These are phyloP conservation scores for Cucurbita argyrosperma DNA, from an alignment of 306 rosid species.

Conservation along the genomic window DNA sequence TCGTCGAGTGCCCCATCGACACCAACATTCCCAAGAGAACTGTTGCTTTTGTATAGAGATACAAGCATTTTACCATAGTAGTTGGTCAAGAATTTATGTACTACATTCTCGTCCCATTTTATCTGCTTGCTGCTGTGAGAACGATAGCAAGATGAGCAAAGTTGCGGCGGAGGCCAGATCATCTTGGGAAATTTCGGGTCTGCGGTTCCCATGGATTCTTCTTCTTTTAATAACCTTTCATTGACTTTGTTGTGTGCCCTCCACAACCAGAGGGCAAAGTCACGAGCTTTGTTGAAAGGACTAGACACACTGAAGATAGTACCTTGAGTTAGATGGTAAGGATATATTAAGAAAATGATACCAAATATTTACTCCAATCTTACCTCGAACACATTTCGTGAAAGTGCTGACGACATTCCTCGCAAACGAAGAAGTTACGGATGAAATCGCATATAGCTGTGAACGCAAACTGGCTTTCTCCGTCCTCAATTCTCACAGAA, in stretches of 20 bases:
- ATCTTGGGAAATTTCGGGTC: conserved; percentile 91
- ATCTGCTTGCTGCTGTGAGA: conserved; percentile 24
- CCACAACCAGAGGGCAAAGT: conserved; percentile 88
- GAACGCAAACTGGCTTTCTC: conserved; percentile 80
- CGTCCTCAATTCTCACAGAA: conserved; percentile 74
- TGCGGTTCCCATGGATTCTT: conserved; percentile 46
- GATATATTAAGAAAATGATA: conserved; percentile 5
- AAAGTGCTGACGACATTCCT: conserved; percentile 92
- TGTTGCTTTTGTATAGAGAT: conserved; percentile 46
- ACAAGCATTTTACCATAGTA: conserved; percentile 48
- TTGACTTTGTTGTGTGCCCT: conserved; percentile 67
- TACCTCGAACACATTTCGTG: conserved; percentile 78
- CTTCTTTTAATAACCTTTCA: conserved; percentile 62
- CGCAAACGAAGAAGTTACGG: conserved; percentile 82
- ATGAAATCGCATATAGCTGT: conserved; percentile 65
- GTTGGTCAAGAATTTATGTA: conserved; percentile 36
- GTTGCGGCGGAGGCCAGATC: conserved; percentile 81
- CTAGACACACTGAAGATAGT: conserved; percentile 39
- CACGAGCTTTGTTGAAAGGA: conserved; percentile 71
- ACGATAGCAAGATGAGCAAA: conserved; percentile 53
- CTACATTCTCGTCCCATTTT: conserved; percentile 62
- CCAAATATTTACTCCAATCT: background rate
- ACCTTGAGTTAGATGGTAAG: conserved; percentile 13
- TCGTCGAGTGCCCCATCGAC: conserved; percentile 35
- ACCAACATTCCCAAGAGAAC: conserved; percentile 17